Conservation (phyloP, 768 basidiomycete species). For the Suillus discolor region DNA sequence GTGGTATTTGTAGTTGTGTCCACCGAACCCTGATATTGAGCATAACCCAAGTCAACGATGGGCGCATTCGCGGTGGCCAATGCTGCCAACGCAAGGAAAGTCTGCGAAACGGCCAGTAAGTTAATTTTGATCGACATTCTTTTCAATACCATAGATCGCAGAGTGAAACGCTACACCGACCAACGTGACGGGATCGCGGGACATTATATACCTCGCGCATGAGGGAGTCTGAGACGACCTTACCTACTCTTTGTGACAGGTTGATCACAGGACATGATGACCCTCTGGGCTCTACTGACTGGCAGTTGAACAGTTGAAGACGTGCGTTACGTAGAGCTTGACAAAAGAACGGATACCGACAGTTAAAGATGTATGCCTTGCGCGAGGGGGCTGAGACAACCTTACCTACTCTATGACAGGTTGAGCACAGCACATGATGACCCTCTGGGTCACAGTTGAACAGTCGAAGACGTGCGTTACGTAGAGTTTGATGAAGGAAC, state of each 20-base stretch:
- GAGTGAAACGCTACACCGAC: not conserved
- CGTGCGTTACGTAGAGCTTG: not conserved
- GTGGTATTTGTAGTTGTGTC: constrained; percentile 20
- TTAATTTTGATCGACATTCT: not conserved
- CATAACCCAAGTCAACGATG: constrained; percentile 30
- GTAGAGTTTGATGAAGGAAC: too few species aligned
- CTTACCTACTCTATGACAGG: too few species aligned
- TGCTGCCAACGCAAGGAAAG: constrained; percentile 10
- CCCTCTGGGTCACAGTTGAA: too few species aligned
- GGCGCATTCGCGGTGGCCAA: constrained; percentile 12
- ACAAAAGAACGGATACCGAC: not conserved
- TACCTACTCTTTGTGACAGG: not conserved
- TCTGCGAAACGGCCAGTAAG: constrained; percentile 9
- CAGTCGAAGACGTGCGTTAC: too few species aligned
- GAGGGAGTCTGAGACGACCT: not conserved
- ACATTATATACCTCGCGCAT: not conserved
- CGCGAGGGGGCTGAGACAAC: too few species aligned
- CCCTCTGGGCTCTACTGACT: not conserved
- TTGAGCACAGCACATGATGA: too few species aligned
- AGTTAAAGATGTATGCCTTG: not conserved
- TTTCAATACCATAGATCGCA: not conserved
- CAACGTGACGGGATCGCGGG: not conserved
- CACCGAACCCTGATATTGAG: constrained; percentile 28
- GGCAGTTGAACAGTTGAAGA: not conserved
- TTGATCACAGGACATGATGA: not conserved